Base-by-base conservation (phyloP, 78 protist genomes). In the Dictyostelium capitatum region DNA sequence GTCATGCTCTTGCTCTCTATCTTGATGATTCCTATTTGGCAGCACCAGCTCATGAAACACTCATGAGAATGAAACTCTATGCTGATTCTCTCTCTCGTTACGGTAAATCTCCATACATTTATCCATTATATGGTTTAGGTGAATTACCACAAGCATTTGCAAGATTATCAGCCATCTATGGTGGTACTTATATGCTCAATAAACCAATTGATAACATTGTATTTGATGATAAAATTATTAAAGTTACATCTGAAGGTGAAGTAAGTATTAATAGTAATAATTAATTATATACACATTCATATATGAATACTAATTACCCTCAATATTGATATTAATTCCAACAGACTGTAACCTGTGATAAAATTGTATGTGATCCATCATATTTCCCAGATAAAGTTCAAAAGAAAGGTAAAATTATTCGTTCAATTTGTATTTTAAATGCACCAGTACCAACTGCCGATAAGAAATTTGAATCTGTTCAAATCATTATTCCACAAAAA, bases 71-170 rank as follows among this genome's bases (percentile, higher is more conserved):
- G 85, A 74, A 90, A 92, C 97, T 98, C 30, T 99, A 99, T 96
- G 80, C 75, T 47, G 91, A 94, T 25, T 98, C 99, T 14, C 85
- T 99, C 30, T 79, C 82, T 20, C 90, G 96, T 57, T 95, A 95
- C 97, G 64, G 80, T 19, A 91, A 95, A 64, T 97, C 99, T 53
- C 99, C 99, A 74, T 99, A 98, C 97, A 96, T 99, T 75, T 99
- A 99, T 92, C 99, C 99, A 32, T 80, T 96, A 50, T 99, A 98
- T 90, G 99, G 99, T 77, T 95, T 98, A 19, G 99, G 98, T 50
- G 99, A 97, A 56, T 83, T 98, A 37, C 98, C 98, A 80, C 98
- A 98, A 82, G 97, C 96, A 17, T 93, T 93, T 89, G 96, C 98
- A 41, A 64, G 99, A 23, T 92, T 99, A 91, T 41, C 97, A 23